Conservation (phyloP, 805 yeast genomes). For the Kluyveromyces wickerhamii region DNA sequence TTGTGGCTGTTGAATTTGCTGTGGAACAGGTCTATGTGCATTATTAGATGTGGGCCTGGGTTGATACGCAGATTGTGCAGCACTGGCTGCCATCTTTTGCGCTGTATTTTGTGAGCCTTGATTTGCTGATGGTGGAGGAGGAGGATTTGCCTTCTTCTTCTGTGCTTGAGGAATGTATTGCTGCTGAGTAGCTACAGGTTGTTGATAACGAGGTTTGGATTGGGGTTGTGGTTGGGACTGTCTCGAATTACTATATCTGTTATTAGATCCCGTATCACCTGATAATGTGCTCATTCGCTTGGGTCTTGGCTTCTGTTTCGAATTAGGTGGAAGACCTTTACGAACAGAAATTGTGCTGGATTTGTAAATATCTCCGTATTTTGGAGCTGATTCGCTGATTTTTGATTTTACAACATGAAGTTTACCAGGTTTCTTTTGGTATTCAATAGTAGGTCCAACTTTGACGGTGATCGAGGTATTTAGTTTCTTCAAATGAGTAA, state of each 20-base stretch:
- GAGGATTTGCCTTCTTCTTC: conserved; percentile 22
- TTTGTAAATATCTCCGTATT: conserved; percentile 67
- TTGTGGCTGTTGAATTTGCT: conserved; percentile 11
- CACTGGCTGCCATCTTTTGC: conserved; percentile 34
- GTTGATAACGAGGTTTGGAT: conserved; percentile 17
- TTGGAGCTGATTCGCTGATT: conserved; percentile 55
- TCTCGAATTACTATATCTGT: background rate
- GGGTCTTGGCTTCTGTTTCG: conserved; percentile 70
- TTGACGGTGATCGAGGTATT: conserved; percentile 51
- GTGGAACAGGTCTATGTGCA: conserved; percentile 15
- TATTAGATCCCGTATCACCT: background rate
- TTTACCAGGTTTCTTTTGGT: conserved; percentile 87
- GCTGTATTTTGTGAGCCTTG: conserved; percentile 9
- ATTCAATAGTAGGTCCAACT: conserved; percentile 65
- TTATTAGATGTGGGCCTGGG: conserved; percentile 17
- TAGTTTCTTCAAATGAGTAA: conserved; percentile 61
- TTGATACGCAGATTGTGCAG: conserved; percentile 32
- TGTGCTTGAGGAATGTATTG: conserved; percentile 10
- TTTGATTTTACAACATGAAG: conserved; percentile 64
- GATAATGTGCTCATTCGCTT: conserved; percentile 35
- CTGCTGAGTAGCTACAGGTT: conserved; percentile 11
- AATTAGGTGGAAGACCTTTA: conserved; percentile 67
- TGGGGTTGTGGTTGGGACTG: conserved; percentile 21
- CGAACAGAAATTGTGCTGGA: conserved; percentile 79
- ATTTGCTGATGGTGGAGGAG: conserved; percentile 32